Evolutionary conservation across 495 filamentous ascomycete species (phyloP).

Genomic region (Talaromyces liani): DNA sequence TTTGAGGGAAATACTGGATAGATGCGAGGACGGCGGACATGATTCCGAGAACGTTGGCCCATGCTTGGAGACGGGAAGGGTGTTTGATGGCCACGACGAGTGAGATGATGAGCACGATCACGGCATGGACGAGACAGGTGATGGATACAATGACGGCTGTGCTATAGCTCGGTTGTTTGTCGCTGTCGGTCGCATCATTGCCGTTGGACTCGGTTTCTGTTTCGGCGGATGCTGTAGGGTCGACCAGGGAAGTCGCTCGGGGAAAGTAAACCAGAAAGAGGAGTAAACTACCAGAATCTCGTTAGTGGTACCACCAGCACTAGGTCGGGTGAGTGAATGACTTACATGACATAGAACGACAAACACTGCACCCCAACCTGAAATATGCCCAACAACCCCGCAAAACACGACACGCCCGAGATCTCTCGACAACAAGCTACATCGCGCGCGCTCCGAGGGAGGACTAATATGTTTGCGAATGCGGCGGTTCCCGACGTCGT

Average conservation of each 20-base stretch:
- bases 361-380: constrained; percentile 89
- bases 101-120: constrained; percentile 59
- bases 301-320: background rate
- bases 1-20: constrained; percentile 91
- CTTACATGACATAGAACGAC: constrained; percentile 82
- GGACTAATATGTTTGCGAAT: constrained; percentile 83
- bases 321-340: background rate
- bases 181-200: constrained; percentile 12
- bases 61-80: constrained; percentile 54
- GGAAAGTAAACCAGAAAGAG: constrained; percentile 86
- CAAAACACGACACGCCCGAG: constrained; percentile 72
- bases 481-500: constrained; percentile 79
- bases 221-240: constrained; percentile 19
- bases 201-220: constrained; percentile 15
- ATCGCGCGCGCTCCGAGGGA: constrained; percentile 69
- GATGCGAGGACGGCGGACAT: constrained; percentile 69
- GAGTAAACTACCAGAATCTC: constrained; percentile 47
- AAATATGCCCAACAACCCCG: constrained; percentile 75
- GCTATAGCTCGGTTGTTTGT: constrained; percentile 54
- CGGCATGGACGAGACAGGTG: constrained; percentile 62
- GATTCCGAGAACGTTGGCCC: constrained; percentile 80
- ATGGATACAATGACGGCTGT: constrained; percentile 67
- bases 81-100: constrained; percentile 49
- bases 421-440: constrained; percentile 77
- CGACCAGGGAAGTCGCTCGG: constrained; percentile 43